A percentile compares a stretch with the other conserved stretches of the same genome.
phyloP scores from a whole-genome alignment of 139 green algal genomes.

The Zygnema cylindricum region DNA sequence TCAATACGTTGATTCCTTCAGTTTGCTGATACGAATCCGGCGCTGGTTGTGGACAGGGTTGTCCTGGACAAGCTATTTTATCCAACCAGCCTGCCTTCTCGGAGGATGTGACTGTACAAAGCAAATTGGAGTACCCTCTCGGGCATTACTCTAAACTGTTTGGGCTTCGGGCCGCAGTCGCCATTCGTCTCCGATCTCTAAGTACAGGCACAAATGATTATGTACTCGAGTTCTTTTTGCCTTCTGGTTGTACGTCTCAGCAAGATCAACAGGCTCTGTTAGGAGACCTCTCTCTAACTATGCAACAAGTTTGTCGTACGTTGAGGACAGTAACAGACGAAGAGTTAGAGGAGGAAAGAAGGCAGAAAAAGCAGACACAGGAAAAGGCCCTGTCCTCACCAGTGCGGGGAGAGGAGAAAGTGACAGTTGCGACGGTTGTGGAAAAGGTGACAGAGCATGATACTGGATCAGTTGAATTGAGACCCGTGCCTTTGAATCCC shows the following conservation, averaged over 20 bases:
- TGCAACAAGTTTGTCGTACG: constrained; percentile 43
- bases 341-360: constrained; percentile 43
- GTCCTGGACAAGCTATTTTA: constrained; percentile 34
- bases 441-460: too few relatives aligned
- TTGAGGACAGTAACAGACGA: constrained; percentile 42
- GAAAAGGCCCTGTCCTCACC: too few relatives aligned
- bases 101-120: constrained; percentile 46
- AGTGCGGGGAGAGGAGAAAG: too few relatives aligned
- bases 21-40: too few relatives aligned
- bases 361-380: background rate
- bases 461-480: too few relatives aligned
- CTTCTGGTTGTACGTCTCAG: constrained; percentile 16
- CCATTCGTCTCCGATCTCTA: constrained; percentile 46
- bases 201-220: constrained; percentile 38
- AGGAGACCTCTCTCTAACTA: constrained; percentile 32
- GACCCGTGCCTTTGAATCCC: too few relatives aligned
- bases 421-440: too few relatives aligned
- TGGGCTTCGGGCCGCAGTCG: constrained; percentile 27
- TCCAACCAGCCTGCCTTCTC: constrained; percentile 38
- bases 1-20: too few relatives aligned
- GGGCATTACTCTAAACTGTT: constrained; percentile 59
- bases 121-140: constrained; percentile 57
- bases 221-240: constrained; percentile 63
- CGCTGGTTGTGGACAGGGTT: constrained; percentile 29
- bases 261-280: constrained; percentile 50